A percentile compares a stretch with the other conserved stretches of the same genome.
Evolutionary conservation across 768 basidiomycete genomes (phyloP).

Genomic region (Polyporus arcularius): DNA sequence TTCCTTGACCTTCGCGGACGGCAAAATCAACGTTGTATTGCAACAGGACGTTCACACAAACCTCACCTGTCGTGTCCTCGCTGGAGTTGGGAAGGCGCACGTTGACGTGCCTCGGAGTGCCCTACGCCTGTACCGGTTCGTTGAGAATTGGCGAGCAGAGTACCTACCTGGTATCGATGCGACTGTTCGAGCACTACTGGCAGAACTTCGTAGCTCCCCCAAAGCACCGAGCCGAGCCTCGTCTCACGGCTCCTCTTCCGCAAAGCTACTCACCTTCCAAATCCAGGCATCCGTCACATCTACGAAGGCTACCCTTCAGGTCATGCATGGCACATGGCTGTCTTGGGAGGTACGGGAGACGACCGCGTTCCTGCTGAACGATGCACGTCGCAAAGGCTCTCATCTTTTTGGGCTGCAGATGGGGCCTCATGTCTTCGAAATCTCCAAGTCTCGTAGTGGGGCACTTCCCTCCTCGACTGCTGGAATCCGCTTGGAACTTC

Average conservation of each 20-base stretch:
- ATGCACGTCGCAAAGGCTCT: slow-evolving; percentile 30
- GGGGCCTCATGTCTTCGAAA: slow-evolving; percentile 58
- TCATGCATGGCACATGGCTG: slow-evolving; percentile 89
- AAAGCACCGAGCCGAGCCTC: slow-evolving; percentile 33
- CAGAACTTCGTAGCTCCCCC: slow-evolving; percentile 54
- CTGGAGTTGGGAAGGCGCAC: slow-evolving; percentile 46
- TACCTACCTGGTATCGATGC: slow-evolving; percentile 76
- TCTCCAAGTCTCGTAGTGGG: slow-evolving; percentile 41
- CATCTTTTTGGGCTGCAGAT: slow-evolving; percentile 66
- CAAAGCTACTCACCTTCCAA: slow-evolving; percentile 38
- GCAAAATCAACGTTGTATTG: slow-evolving; percentile 46
- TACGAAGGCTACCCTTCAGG: slow-evolving; percentile 66
- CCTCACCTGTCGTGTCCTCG: slow-evolving; percentile 43
- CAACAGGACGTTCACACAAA: slow-evolving; percentile 47
- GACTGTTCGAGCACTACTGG: slow-evolving; percentile 62
- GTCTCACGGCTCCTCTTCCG: slow-evolving; percentile 1
- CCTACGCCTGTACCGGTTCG: slow-evolving; percentile 72
- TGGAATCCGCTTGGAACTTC: slow-evolving; percentile 64
- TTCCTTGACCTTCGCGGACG: slow-evolving; percentile 50
- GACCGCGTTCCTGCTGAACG: slow-evolving; percentile 40
- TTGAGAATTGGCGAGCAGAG: slow-evolving; percentile 81
- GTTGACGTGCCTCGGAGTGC: slow-evolving; percentile 79
- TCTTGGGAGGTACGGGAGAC: slow-evolving; percentile 67
- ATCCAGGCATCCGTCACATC: slow-evolving; percentile 54
- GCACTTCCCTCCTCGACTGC: slow-evolving; percentile 41